Evolutionary conservation across 2,329 filamentous ascomycete genomes (phyloP).

Genomic region (Fusarium decemcellulare): DNA sequence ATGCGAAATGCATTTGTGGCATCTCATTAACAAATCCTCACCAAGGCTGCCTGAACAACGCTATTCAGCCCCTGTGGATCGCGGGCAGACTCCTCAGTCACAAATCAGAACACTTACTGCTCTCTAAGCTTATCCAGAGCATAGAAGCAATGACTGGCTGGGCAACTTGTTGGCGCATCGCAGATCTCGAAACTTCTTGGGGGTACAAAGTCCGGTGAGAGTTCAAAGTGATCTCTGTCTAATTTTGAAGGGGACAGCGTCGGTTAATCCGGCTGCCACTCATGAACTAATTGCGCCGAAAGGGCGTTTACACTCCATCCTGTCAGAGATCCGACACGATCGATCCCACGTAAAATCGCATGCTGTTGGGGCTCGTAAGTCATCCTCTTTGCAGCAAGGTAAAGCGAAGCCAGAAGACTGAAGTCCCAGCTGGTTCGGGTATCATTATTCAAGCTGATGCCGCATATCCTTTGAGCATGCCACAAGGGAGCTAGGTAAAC

Average conservation of each 20-base stretch:
- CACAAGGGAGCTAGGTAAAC: conserved; percentile 59
- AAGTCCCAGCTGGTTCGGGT: conserved; percentile 62
- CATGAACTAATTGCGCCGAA: conserved; percentile 43
- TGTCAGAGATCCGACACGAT: conserved; percentile 55
- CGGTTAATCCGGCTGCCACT: conserved; percentile 46
- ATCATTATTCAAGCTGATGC: conserved; percentile 64
- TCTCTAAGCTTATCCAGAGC: conserved; percentile 61
- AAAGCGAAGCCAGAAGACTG: conserved; percentile 61
- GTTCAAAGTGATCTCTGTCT: conserved; percentile 1
- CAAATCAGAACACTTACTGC: conserved; percentile 56
- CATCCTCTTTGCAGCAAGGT: conserved; percentile 61
- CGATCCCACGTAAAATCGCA: conserved; percentile 56
- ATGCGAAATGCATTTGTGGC: conserved; percentile 68
- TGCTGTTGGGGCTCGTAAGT: conserved; percentile 64
- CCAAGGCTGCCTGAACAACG: conserved; percentile 69
- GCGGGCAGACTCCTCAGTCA: conserved; percentile 69
- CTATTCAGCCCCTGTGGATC: conserved; percentile 70
- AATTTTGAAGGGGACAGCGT: conserved; percentile 1
- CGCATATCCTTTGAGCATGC: conserved; percentile 64
- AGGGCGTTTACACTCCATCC: conserved; percentile 55
- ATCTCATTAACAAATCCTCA: conserved; percentile 70
- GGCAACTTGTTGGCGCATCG: conserved; percentile 67
- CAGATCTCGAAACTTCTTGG: conserved; percentile 62
- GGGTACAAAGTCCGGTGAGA: conserved; percentile 52
- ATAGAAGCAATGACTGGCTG: conserved; percentile 68